Percentiles rank a stretch among this genome's conserved stretches.
These are phyloP conservation scores for Cladosporium velox DNA, from an alignment of 2,329 filamentous ascomycete genomes.

Conservation along the genomic window DNA sequence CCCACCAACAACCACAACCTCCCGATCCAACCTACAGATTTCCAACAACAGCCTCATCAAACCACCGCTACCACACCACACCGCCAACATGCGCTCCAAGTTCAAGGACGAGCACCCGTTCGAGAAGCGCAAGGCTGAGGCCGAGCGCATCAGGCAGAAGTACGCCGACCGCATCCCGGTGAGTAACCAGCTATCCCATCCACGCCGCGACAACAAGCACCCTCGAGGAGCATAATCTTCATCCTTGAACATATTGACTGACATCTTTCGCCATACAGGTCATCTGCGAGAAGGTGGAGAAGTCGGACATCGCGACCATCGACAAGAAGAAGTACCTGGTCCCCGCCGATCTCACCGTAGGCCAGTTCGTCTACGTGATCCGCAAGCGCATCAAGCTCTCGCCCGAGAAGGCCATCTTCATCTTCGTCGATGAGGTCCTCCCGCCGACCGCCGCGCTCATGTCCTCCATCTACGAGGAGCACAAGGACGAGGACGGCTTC, in stretches of 20 bases:
- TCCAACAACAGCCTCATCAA: constrained; percentile 8
- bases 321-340: constrained; percentile 99
- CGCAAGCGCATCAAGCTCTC: constrained; percentile 99
- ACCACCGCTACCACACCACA: constrained; percentile 9
- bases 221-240: constrained; percentile 11
- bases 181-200: constrained; percentile 48
- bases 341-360: constrained; percentile 93
- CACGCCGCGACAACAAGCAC: constrained; percentile 17
- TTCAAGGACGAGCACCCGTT: constrained; percentile 99
- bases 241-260: neutral
- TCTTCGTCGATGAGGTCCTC: constrained; percentile 98
- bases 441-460: constrained; percentile 96
- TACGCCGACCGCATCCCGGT: constrained; percentile 98
- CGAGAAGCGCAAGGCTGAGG: constrained; percentile 99
- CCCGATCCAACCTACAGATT: constrained; percentile 15
- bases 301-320: constrained; percentile 98
- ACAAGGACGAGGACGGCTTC: constrained; percentile 87
- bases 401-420: constrained; percentile 99
- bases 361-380: constrained; percentile 99
- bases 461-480: constrained; percentile 99
- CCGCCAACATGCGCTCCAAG: constrained; percentile 86
- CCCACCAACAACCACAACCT: constrained; percentile 13
- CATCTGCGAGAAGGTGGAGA: constrained; percentile 99
- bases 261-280: constrained; percentile 59
- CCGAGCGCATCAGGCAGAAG: constrained; percentile 98